phyloP scores from a whole-genome alignment of 2,329 filamentous ascomycete genomes.

The Aspergillus caelatus region DNA sequence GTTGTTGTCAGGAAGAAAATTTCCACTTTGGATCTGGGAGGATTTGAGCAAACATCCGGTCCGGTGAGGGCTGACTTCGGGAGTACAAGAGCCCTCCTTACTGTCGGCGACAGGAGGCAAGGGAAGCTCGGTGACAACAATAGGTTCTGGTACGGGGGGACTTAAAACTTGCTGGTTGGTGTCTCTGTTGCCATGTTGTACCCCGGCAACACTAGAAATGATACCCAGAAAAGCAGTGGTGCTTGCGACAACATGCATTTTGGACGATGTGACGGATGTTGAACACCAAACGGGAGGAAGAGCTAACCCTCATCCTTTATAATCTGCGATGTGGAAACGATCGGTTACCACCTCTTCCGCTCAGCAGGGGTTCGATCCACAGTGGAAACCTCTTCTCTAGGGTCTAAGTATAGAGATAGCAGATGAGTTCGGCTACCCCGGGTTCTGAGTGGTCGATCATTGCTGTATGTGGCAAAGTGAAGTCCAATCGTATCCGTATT shows the following conservation, averaged over 20 bases:
- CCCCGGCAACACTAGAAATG: not conserved
- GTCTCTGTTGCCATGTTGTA: not conserved
- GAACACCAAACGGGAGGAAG: not conserved
- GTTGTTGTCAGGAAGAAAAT: constrained; percentile 48
- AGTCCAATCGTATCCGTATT: not conserved
- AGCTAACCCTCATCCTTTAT: not conserved
- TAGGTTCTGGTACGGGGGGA: constrained; percentile 32
- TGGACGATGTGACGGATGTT: not conserved
- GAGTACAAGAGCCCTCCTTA: constrained; percentile 35
- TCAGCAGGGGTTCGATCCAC: not conserved
- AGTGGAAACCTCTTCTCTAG: not conserved
- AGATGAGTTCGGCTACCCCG: not conserved
- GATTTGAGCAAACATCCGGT: constrained; percentile 43
- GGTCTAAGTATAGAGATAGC: not conserved
- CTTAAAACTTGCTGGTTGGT: not conserved
- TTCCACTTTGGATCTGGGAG: constrained; percentile 30
- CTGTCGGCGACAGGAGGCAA: constrained; percentile 40
- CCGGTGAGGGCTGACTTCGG: constrained; percentile 34
- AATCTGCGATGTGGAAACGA: not conserved
- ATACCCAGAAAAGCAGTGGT: not conserved
- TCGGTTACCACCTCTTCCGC: not conserved
- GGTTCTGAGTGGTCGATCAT: not conserved
- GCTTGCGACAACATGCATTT: not conserved
- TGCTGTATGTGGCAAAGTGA: not conserved
- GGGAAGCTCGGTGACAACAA: constrained; percentile 39